Evolutionary conservation across 2,329 filamentous ascomycete species (phyloP).

Genomic region (Biscogniauxia marginata): DNA sequence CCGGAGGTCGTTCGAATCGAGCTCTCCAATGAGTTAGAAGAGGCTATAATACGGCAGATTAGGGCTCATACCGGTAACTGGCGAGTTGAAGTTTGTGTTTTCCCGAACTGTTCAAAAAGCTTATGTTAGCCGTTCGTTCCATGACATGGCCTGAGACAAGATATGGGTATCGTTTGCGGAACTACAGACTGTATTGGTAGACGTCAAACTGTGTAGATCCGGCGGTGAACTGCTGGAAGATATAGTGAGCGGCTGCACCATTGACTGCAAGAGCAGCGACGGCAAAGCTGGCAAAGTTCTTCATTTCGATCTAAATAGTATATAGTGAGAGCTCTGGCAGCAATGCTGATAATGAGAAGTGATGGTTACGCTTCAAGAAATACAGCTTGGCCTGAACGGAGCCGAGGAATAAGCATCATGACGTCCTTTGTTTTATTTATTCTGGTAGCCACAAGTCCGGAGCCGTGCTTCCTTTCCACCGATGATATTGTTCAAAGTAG

Average conservation of each 20-base stretch:
- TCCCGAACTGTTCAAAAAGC: slow-evolving; percentile 34
- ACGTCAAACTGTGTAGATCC: slow-evolving; percentile 32
- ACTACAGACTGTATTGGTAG: slow-evolving; percentile 36
- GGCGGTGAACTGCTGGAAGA: slow-evolving; percentile 39
- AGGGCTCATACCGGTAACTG: slow-evolving; percentile 37
- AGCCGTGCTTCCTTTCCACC: not conserved
- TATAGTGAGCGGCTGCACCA: slow-evolving; percentile 40
- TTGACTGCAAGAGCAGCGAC: slow-evolving; percentile 33
- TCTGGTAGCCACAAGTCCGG: not conserved
- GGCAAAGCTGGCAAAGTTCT: slow-evolving; percentile 29
- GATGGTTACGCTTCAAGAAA: too few species aligned
- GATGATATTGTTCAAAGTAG: not conserved
- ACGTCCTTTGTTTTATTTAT: not conserved
- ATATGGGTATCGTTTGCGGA: not conserved
- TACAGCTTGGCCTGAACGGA: too few species aligned
- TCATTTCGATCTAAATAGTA: slow-evolving; percentile 33
- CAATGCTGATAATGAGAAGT: too few species aligned
- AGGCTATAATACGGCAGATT: too few species aligned
- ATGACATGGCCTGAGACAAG: too few species aligned
- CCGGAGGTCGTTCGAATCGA: slow-evolving; percentile 40
- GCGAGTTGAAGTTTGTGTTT: slow-evolving; percentile 49
- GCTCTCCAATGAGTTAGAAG: slow-evolving; percentile 27
- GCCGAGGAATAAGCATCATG: too few species aligned
- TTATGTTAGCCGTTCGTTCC: slow-evolving; percentile 1
- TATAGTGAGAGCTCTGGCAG: too few species aligned